Base-by-base conservation (phyloP, 1,284 basidiomycete genomes). In the Trichosporon sp. region DNA sequence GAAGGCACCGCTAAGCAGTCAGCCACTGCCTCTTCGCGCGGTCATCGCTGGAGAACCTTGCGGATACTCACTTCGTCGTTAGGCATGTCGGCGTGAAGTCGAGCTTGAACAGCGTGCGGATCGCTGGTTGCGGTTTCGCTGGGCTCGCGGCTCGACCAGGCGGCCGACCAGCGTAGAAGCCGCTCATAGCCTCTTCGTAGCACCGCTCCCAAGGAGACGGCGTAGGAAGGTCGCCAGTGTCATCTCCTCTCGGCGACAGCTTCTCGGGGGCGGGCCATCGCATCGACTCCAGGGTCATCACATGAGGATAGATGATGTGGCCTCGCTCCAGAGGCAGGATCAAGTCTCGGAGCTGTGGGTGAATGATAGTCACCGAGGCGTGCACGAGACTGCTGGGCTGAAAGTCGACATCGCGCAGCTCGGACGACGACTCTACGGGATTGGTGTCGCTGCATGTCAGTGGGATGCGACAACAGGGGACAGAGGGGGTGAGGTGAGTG, bases 291-390 rank as follows among this genome's bases (percentile, higher is more conserved):
- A 78, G 54, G 13, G 60, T 64, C 16, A 56, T 68, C 4, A 73
- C 75, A 34, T 70, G 66, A 1, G 77, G 78, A 58, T 78, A 77
- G 16, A 76, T 65, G 13, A 79, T 70, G 40, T 71, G 62, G 0
- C 73, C 75, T 16, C 73, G 60, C 9, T 66, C 71, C 2, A 75
- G 67, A 8, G 78, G 75, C 8, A 78, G 66, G 44, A 81, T 71
- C 6, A 81, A 68, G 68, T 81, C 79, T 8, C 79, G 66, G 3
- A 81, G 67, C 62, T 81, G 79, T 11, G 78, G 78, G 66, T 81
- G 79, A 36, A 78, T 73, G 52, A 78, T 79, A 14, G 76, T 77
- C 25, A 79, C 71, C 29, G 66, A 62, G 0, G 77, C 77, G 8
- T 71, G 58, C 29, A 70, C 69, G 19, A 79, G 65, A 7, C 65